Percentiles rank a stretch among this genome's conserved stretches.
phyloP scores from a whole-genome alignment of 176 grass and related monocot species.

The Pontederia crassipes region DNA sequence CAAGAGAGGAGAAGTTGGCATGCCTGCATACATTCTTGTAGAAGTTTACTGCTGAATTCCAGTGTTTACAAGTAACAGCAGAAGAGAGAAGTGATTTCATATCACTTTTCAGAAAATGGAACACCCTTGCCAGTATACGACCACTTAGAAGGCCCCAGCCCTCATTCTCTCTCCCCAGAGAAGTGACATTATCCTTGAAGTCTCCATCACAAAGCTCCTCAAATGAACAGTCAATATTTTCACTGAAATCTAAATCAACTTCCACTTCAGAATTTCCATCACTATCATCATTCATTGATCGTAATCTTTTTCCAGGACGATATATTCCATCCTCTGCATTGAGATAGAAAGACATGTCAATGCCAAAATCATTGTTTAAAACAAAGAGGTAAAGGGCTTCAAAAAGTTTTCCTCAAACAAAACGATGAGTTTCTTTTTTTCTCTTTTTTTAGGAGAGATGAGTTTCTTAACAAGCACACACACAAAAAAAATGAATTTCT shows the following conservation, averaged over 20 bases:
- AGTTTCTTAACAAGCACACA: no score
- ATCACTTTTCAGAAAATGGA: conserved; percentile 84
- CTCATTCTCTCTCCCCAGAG: conserved; percentile 23
- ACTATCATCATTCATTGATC: conserved; percentile 46
- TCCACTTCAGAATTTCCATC: conserved; percentile 56
- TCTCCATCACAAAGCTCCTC: conserved; percentile 50
- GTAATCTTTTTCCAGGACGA: conserved; percentile 62
- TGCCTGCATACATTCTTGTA: conserved; percentile 68
- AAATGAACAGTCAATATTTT: conserved; percentile 61
- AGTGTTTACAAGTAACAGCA: conserved; percentile 61
- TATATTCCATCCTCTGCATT: conserved; percentile 53
- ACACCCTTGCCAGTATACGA: conserved; percentile 62
- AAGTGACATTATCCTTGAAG: conserved; percentile 27
- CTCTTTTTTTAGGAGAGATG: no score
- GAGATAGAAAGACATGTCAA: conserved; percentile 17
- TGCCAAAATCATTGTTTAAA: neutral
- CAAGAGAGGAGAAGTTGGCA: conserved; percentile 68
- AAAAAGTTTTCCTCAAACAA: neutral
- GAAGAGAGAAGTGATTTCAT: conserved; percentile 76
- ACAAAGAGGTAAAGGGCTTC: neutral
- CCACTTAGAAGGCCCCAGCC: conserved; percentile 58
- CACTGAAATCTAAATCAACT: conserved; percentile 47
- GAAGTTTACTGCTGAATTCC: conserved; percentile 50
- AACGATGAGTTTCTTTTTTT: no score
- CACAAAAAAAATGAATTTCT: no score